These are phyloP conservation scores for Penicillium sp. DNA, from an alignment of 2,329 filamentous ascomycete genomes.

Conservation along the genomic window DNA sequence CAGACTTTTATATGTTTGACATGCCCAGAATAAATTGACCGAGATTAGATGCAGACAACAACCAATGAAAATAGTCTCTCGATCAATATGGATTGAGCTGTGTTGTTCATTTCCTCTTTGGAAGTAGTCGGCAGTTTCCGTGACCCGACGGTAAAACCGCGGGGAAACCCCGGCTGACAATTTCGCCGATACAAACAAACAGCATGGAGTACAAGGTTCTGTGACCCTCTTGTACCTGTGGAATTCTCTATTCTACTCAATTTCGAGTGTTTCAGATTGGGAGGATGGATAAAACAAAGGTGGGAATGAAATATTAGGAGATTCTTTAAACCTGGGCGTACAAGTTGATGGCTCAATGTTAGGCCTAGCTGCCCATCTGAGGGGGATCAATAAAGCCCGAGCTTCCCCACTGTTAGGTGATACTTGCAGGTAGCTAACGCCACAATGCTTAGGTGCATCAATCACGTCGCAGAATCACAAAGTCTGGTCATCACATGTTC, in stretches of 20 bases:
- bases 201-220: too few relatives aligned
- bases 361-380: neutral
- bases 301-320: too few relatives aligned
- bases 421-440: neutral
- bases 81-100: neutral
- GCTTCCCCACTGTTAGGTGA: neutral
- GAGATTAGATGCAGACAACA: neutral
- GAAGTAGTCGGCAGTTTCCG: neutral
- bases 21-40: neutral
- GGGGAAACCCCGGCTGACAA: constrained; percentile 6
- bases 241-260: neutral
- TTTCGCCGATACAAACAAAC: constrained; percentile 1
- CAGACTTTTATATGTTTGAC: neutral
- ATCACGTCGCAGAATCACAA: too few relatives aligned
- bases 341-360: neutral
- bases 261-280: neutral
- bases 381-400: neutral
- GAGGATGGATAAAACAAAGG: too few relatives aligned
- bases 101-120: constrained; percentile 6
- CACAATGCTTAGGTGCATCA: neutral
- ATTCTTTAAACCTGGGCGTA: neutral
- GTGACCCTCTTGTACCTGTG: neutral
- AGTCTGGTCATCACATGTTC: too few relatives aligned
- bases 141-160: constrained; percentile 5
- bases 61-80: neutral